Conservation (phyloP, 139 green algal species). For the Gonium pectorale region DNA sequence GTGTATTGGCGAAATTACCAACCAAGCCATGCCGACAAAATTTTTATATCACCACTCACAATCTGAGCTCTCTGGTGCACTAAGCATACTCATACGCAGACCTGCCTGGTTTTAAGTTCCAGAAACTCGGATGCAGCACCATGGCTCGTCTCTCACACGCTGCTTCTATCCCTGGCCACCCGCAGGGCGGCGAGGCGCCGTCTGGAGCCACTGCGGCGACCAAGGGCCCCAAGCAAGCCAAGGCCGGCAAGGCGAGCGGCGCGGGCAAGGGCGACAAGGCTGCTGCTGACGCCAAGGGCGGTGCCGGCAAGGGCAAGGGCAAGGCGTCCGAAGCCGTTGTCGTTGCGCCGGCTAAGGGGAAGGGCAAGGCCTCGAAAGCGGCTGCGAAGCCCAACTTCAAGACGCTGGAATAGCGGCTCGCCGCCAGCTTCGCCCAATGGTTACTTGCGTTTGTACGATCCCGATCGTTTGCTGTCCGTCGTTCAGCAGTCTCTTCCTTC, state of each 20-base stretch:
- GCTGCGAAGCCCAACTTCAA: background rate
- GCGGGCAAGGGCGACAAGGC: background rate
- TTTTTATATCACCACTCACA: conserved; percentile 69
- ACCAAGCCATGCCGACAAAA: conserved; percentile 66
- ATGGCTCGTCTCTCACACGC: no score
- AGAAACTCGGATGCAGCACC: no score
- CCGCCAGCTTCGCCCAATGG: no score
- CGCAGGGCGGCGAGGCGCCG: conserved; percentile 4
- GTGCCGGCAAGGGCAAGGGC: conserved; percentile 1
- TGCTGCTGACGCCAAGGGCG: background rate
- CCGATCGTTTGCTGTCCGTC: no score
- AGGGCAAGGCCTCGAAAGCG: background rate
- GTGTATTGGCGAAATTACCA: conserved; percentile 64
- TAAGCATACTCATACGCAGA: no score
- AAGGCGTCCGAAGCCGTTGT: background rate
- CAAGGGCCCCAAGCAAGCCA: background rate
- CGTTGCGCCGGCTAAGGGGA: background rate
- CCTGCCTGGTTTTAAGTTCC: no score
- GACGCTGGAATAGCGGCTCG: conserved; percentile 17
- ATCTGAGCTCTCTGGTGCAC: conserved; percentile 49
- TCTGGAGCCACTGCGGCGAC: background rate
- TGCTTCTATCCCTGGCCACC: no score
- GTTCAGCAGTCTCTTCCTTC: no score
- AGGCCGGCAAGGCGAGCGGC: no score
- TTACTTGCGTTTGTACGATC: no score